phyloP scores from a whole-genome alignment of 352 stramenopile genomes.

The Plasmopara halstedii region DNA sequence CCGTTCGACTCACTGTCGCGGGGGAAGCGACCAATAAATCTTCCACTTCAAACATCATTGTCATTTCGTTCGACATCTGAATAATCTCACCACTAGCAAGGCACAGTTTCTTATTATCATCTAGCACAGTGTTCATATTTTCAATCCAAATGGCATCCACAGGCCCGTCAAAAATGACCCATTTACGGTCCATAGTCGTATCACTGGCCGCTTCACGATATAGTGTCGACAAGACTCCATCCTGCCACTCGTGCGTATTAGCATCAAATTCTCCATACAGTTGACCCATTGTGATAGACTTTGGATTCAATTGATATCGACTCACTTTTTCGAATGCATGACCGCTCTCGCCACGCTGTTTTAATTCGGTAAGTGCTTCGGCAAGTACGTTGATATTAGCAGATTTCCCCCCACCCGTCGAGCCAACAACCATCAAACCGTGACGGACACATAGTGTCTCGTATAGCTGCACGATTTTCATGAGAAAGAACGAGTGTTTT shows the following conservation, averaged over 20 bases:
- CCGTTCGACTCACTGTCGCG: slow-evolving; percentile 89
- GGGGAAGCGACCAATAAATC: slow-evolving; percentile 91
- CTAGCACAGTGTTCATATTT: slow-evolving; percentile 96
- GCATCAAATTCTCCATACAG: slow-evolving; percentile 93
- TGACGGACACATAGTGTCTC: slow-evolving; percentile 93
- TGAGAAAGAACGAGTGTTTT: slow-evolving; percentile 87
- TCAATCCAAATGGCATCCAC: slow-evolving; percentile 97
- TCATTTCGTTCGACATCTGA: slow-evolving; percentile 91
- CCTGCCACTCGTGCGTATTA: slow-evolving; percentile 94
- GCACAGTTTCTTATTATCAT: slow-evolving; percentile 96
- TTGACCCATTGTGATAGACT: slow-evolving; percentile 95
- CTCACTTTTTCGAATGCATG: slow-evolving; percentile 84
- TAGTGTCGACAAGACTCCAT: slow-evolving; percentile 87
- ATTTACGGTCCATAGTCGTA: slow-evolving; percentile 85
- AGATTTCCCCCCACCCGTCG: slow-evolving; percentile 90
- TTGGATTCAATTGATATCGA: slow-evolving; percentile 89
- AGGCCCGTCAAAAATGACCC: slow-evolving; percentile 93
- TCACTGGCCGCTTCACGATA: slow-evolving; percentile 88
- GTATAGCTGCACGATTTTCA: slow-evolving; percentile 92
- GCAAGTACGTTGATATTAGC: slow-evolving; percentile 81
- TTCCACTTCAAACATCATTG: slow-evolving; percentile 96
- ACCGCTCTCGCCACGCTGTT: slow-evolving; percentile 63
- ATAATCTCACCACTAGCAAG: slow-evolving; percentile 93
- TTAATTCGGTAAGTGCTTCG: slow-evolving; percentile 81
- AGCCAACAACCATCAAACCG: slow-evolving; percentile 92